Evolutionary conservation across 139 green algal species (phyloP).

Genomic region (Auxenochlorella pyrenoidosa): DNA sequence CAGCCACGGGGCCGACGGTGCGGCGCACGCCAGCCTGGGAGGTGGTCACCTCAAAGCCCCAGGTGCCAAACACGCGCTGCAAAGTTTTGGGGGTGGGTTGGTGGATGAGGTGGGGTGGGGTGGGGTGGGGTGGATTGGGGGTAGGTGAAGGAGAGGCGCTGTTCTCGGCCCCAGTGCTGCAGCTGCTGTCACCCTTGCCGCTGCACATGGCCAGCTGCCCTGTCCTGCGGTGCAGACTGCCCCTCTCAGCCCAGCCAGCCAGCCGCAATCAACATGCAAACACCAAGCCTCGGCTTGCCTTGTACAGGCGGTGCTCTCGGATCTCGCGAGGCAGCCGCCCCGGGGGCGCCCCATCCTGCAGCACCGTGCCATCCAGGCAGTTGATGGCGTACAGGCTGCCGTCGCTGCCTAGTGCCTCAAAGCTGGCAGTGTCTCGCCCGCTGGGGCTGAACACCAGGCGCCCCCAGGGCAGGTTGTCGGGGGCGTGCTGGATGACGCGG

Average conservation of each 20-base stretch:
- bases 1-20: background rate
- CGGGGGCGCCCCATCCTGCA: conserved; percentile 45
- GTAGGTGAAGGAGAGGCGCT: too few relatives aligned
- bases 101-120: background rate
- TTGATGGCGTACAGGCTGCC: conserved; percentile 61
- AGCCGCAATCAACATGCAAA: background rate
- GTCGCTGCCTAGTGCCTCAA: conserved; percentile 38
- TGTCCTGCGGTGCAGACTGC: too few relatives aligned
- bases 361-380: conserved; percentile 53
- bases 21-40: background rate
- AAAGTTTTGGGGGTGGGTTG: background rate
- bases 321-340: conserved; percentile 53
- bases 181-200: background rate
- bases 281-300: conserved; percentile 1
- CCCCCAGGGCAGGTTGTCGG: background rate
- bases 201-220: too few relatives aligned
- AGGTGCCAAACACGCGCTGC: conserved; percentile 44
- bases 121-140: too few relatives aligned
- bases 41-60: conserved; percentile 57
- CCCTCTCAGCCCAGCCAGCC: background rate
- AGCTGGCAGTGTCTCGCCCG: conserved; percentile 26
- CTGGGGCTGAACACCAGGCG: background rate
- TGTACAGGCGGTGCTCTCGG: conserved; percentile 55
- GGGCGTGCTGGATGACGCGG: background rate
- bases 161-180: too few relatives aligned